Conservation (phyloP, 2,329 filamentous ascomycete species). For the Byssoonygena ceratinophila region DNA sequence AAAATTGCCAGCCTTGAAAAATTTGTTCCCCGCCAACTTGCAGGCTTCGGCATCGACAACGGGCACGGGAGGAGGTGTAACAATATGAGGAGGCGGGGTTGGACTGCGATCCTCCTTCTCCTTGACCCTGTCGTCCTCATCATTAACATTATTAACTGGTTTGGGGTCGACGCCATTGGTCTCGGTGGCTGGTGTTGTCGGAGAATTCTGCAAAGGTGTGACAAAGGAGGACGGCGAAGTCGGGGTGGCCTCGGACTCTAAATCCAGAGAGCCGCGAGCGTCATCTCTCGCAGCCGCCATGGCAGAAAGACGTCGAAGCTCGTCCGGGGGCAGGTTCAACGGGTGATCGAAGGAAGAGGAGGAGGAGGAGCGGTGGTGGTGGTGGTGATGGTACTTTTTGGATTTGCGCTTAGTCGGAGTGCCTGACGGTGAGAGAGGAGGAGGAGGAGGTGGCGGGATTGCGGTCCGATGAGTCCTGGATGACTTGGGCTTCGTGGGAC, state of each 20-base stretch:
- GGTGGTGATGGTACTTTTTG: background rate
- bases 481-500: background rate
- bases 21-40: conserved; percentile 90
- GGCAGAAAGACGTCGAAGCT: conserved; percentile 64
- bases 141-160: background rate
- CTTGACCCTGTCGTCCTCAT: conserved; percentile 10
- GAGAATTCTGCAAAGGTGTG: conserved; percentile 15
- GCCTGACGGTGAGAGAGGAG: background rate
- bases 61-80: conserved; percentile 41
- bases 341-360: conserved; percentile 50
- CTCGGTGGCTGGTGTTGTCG: conserved; percentile 23
- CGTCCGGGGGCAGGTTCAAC: conserved; percentile 79
- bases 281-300: conserved; percentile 41
- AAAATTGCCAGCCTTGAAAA: conserved; percentile 92
- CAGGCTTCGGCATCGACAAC: conserved; percentile 65
- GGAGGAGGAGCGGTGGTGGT: too few species aligned
- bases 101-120: conserved; percentile 32
- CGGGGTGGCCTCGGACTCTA: conserved; percentile 40
- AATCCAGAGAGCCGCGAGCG: conserved; percentile 59
- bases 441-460: background rate
- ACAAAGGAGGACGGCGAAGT: conserved; percentile 33
- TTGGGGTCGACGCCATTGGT: conserved; percentile 26
- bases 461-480: background rate
- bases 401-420: background rate
- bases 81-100: conserved; percentile 39